Evolutionary conservation across 805 yeast species (phyloP).

Genomic region (Tetrapisispora pingtungensis): DNA sequence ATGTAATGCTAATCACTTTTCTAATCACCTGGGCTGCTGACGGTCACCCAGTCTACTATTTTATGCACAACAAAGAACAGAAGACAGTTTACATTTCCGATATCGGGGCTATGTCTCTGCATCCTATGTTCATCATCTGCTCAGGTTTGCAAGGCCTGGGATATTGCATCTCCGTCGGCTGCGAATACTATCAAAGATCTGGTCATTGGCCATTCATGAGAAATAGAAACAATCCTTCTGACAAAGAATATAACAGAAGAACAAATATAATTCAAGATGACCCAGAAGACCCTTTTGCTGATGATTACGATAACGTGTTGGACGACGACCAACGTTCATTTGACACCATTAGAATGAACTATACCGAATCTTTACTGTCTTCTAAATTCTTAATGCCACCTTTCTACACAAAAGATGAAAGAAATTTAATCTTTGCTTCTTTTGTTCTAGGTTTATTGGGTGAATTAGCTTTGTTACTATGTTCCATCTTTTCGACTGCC

Average conservation of each 20-base stretch:
- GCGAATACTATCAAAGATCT: conserved; percentile 54
- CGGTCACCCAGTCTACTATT: conserved; percentile 63
- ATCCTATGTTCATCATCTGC: conserved; percentile 76
- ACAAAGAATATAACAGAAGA: conserved; percentile 2
- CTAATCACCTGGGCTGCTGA: conserved; percentile 68
- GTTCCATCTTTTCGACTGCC: conserved; percentile 60
- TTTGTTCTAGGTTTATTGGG: conserved; percentile 44
- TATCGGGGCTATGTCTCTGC: conserved; percentile 77
- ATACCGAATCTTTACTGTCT: conserved; percentile 13
- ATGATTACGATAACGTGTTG: conserved; percentile 1
- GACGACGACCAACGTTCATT: conserved; percentile 4
- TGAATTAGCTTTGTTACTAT: conserved; percentile 63
- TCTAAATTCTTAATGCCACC: conserved; percentile 28
- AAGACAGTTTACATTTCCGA: conserved; percentile 68
- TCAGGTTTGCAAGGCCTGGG: conserved; percentile 69
- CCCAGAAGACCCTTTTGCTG: conserved; percentile 4
- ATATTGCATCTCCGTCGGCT: conserved; percentile 50
- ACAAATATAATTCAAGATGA: background rate
- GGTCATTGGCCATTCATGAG: conserved; percentile 33
- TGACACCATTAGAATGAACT: conserved; percentile 9
- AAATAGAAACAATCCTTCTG: conserved; percentile 7
- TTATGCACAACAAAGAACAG: conserved; percentile 35
- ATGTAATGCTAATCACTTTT: conserved; percentile 83
- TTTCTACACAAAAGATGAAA: conserved; percentile 32
- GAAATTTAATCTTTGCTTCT: conserved; percentile 33